Percentiles rank a stretch among this genome's conserved stretches.
Evolutionary conservation across 257 asterid genomes (phyloP).

Genomic region (Anisodus acutangulus): DNA sequence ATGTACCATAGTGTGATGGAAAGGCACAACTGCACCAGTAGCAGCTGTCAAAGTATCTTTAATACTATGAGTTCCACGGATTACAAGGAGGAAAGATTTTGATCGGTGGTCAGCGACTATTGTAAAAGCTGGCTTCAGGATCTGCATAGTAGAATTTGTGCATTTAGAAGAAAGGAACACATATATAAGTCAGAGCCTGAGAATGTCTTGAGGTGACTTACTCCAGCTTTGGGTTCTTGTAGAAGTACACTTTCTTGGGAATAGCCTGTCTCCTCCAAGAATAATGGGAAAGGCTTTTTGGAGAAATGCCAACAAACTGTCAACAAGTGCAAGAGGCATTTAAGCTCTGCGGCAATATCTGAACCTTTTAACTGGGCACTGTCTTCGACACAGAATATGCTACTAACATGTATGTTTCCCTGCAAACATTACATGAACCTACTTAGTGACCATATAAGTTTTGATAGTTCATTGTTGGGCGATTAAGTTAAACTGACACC

Average conservation of each 20-base stretch:
- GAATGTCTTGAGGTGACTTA: slow-evolving; percentile 44
- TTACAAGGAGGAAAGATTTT: slow-evolving; percentile 65
- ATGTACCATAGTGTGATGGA: slow-evolving; percentile 88
- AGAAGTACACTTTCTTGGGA: slow-evolving; percentile 81
- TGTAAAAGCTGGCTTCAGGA: slow-evolving; percentile 93
- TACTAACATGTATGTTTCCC: slow-evolving; percentile 78
- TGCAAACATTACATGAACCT: slow-evolving; percentile 43
- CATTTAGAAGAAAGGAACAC: slow-evolving; percentile 19
- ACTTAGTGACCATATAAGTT: slow-evolving; percentile 26
- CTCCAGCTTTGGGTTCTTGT: slow-evolving; percentile 99
- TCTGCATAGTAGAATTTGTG: slow-evolving; percentile 55
- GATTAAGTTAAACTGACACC: not conserved
- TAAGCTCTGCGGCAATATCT: slow-evolving; percentile 77
- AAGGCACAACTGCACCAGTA: slow-evolving; percentile 98
- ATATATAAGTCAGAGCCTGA: not conserved
- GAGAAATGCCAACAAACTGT: slow-evolving; percentile 98
- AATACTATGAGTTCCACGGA: slow-evolving; percentile 97
- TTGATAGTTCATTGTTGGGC: slow-evolving; percentile 7
- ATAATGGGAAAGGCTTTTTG: slow-evolving; percentile 77
- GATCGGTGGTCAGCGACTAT: slow-evolving; percentile 74
- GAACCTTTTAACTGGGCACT: slow-evolving; percentile 78
- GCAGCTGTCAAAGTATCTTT: slow-evolving; percentile 98
- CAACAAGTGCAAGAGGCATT: slow-evolving; percentile 72
- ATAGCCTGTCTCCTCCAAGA: slow-evolving; percentile 92
- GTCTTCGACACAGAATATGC: slow-evolving; percentile 84